A percentile compares a stretch with the other conserved stretches of the same genome.
phyloP scores from a whole-genome alignment of 139 green algal genomes.

The Zygnema cylindricum region DNA sequence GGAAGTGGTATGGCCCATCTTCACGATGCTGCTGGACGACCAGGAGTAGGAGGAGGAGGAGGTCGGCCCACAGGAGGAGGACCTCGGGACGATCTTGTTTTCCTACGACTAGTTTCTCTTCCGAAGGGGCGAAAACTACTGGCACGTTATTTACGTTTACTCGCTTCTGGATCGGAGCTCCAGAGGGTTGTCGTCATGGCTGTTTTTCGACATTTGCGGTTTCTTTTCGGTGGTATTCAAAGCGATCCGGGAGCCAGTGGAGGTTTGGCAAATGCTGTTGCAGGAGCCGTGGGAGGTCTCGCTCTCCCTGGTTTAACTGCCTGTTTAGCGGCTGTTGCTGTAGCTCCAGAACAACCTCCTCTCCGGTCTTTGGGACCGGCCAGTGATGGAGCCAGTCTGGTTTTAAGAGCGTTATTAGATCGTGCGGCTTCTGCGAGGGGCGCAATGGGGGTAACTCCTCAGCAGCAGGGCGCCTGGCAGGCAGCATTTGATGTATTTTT shows the following conservation, averaged over 20 bases:
- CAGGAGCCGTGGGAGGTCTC: not conserved
- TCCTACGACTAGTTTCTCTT: slow-evolving; percentile 45
- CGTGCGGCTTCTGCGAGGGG: not conserved
- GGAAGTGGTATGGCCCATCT: slow-evolving; percentile 3
- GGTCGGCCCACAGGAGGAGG: not conserved
- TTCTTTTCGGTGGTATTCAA: slow-evolving; percentile 38
- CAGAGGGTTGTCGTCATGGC: slow-evolving; percentile 35
- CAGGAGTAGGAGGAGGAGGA: not conserved
- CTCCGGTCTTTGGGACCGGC: slow-evolving; percentile 20
- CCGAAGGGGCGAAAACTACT: slow-evolving; percentile 56
- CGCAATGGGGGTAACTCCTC: not conserved
- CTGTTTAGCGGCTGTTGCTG: slow-evolving; percentile 21
- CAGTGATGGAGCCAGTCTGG: slow-evolving; percentile 22
- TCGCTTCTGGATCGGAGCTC: slow-evolving; percentile 25
- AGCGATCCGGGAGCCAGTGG: slow-evolving; percentile 30
- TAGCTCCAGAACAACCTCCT: slow-evolving; percentile 33
- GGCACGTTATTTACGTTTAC: slow-evolving; percentile 46
- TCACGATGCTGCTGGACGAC: slow-evolving; percentile 8
- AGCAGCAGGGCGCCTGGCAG: slow-evolving; percentile 46
- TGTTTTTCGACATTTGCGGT: slow-evolving; percentile 47
- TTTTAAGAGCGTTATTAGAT: slow-evolving; percentile 38
- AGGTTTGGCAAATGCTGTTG: slow-evolving; percentile 34
- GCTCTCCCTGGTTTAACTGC: not conserved
- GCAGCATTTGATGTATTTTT: slow-evolving; percentile 54
- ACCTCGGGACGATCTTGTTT: slow-evolving; percentile 45